Evolutionary conservation across 2,329 filamentous ascomycete genomes (phyloP).

Genomic region (Ascochyta koolunga): DNA sequence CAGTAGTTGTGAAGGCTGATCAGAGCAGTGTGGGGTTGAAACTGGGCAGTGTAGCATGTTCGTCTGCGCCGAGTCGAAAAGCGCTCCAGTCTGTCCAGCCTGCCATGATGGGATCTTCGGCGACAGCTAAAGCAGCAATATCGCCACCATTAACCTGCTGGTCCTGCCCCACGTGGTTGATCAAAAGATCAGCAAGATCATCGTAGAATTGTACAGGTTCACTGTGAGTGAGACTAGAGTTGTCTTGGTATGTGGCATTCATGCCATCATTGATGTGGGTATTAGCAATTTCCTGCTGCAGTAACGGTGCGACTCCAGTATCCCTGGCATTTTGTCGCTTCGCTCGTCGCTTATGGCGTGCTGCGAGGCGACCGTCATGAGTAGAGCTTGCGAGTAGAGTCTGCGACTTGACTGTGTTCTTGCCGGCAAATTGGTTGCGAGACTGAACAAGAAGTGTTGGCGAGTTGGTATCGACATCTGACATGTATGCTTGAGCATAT

Average conservation of each 20-base stretch:
- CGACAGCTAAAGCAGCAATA: neutral
- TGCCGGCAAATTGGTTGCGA: constrained; percentile 1
- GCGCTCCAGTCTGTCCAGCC: constrained; percentile 14
- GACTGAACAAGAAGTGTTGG: constrained; percentile 26
- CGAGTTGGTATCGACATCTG: constrained; percentile 12
- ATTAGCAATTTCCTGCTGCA: constrained; percentile 16
- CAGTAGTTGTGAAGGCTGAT: neutral
- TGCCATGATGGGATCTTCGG: neutral
- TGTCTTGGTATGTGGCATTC: neutral
- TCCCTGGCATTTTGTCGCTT: constrained; percentile 19
- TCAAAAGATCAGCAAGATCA: constrained; percentile 4
- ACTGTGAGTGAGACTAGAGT: neutral
- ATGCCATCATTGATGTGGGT: neutral
- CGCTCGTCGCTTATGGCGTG: constrained; percentile 21
- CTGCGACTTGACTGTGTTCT: neutral
- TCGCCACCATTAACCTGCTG: neutral
- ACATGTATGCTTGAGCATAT: constrained; percentile 26
- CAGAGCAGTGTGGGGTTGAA: constrained; percentile 4
- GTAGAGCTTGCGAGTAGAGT: neutral
- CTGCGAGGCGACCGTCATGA: constrained; percentile 13
- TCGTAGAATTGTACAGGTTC: constrained; percentile 8
- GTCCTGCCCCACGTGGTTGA: neutral
- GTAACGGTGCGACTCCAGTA: neutral
- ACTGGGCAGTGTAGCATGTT: constrained; percentile 26
- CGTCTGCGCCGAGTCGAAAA: constrained; percentile 28